These are phyloP conservation scores for Ceratobasidium sp. DNA, from an alignment of 1,284 basidiomycete genomes.

Conservation along the genomic window DNA sequence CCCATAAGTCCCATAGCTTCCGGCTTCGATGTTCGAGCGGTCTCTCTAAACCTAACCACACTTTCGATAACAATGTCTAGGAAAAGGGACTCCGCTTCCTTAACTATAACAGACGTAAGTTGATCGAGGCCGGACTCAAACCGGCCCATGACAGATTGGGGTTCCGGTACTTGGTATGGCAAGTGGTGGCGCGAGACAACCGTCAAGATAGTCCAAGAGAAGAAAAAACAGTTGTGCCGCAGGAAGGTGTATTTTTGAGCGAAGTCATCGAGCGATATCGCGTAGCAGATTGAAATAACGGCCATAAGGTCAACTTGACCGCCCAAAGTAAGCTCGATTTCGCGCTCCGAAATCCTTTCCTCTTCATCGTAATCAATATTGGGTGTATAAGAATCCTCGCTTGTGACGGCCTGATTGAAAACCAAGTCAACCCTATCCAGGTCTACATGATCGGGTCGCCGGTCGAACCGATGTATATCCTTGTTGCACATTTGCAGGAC, in stretches of 20 bases:
- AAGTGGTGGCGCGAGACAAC: constrained; percentile 9
- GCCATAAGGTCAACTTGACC: neutral
- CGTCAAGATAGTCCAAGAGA: constrained; percentile 30
- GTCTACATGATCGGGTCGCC: neutral
- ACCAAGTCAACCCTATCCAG: neutral
- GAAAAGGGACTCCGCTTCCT: neutral
- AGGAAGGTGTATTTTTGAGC: constrained; percentile 5
- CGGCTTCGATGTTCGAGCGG: neutral
- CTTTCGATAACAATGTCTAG: neutral
- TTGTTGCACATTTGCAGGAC: neutral
- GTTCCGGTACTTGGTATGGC: neutral
- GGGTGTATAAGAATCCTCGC: neutral
- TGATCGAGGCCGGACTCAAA: neutral
- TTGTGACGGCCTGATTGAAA: neutral
- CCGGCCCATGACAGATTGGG: neutral
- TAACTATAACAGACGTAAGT: neutral
- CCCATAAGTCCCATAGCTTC: neutral
- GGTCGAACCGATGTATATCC: neutral
- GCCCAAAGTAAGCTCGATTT: neutral
- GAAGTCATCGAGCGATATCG: neutral
- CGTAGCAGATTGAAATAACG: neutral
- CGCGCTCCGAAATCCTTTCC: neutral
- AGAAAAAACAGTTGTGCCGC: constrained; percentile 25
- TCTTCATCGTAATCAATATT: neutral
- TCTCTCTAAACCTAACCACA: neutral